Evolutionary conservation across 495 filamentous ascomycete species (phyloP).

Genomic region (Talaromyces wortmannii): DNA sequence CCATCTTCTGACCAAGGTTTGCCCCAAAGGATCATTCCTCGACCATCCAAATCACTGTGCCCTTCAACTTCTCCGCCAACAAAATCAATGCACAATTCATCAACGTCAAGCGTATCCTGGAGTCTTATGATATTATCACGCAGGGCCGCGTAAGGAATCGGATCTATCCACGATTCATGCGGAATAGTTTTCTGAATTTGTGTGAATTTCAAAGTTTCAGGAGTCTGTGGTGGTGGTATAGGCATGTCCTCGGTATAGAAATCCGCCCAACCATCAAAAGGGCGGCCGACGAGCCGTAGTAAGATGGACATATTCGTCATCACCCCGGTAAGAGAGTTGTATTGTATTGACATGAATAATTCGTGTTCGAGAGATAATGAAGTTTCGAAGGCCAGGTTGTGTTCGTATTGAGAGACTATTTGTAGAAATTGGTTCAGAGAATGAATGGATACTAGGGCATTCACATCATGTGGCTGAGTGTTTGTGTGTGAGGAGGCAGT

Average conservation of each 20-base stretch:
- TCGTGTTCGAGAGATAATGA: background rate
- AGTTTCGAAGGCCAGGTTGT: background rate
- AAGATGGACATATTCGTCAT: background rate
- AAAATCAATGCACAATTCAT: slow-evolving; percentile 33
- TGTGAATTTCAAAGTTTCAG: slow-evolving; percentile 12
- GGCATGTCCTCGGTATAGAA: slow-evolving; percentile 1
- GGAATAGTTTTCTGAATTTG: slow-evolving; percentile 24
- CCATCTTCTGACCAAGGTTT: slow-evolving; percentile 26
- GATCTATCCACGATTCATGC: slow-evolving; percentile 33
- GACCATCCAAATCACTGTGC: background rate
- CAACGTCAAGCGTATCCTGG: slow-evolving; percentile 29
- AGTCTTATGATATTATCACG: slow-evolving; percentile 28
- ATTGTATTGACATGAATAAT: background rate
- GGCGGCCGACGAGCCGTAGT: background rate
- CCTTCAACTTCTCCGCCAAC: slow-evolving; percentile 6
- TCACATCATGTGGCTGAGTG: background rate
- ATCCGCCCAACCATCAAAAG: slow-evolving; percentile 1
- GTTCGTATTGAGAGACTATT: slow-evolving; percentile 1
- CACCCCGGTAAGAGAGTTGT: background rate
- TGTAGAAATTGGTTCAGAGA: background rate
- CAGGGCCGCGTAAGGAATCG: slow-evolving; percentile 25
- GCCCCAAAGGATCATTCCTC: slow-evolving; percentile 31
- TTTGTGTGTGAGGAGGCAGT: background rate
- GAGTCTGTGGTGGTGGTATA: background rate
- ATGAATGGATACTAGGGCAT: too few relatives aligned